Base-by-base conservation (phyloP, 441 rosid species). In the Omphalea diandra region DNA sequence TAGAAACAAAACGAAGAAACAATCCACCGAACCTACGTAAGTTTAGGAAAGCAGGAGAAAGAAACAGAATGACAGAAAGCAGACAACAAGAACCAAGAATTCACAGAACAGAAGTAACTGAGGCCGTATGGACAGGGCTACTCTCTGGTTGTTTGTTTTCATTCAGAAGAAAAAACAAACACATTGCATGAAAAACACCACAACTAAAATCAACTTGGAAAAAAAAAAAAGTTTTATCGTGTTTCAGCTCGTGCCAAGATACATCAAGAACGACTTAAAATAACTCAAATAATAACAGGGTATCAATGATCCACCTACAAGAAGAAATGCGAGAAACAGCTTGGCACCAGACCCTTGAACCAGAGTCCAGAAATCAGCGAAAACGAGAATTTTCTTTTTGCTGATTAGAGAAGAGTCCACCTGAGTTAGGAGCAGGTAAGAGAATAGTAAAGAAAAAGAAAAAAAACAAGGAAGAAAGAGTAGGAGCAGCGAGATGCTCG, bases 301-400 rank as follows among this genome's bases (percentile, higher is more conserved):
- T 72, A 75, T 66, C 77, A 61, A 67, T 77, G 67, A 66, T 80
- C 73, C 82, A 82, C 86, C 78, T 76, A 44, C 65, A 63, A 33
- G 53, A 59, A 60, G n/a, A n/a, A n/a, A 68, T 71, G 58, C 38
- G 69, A 65, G 65, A 68, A 62, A 58, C 11, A 17, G 63, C 47
- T 43, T 43, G 52, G 62, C 58, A 57, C 54, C 79, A 70, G 67
- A 74, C 68, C 67, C 73, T 63, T 63, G 66, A 75, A 77, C 65
- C 55, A 64, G 65, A 46, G 73, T 36, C 31, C 47, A 58, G 67
- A 75, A 65, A 41, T 54, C 35, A 46, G 49, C 33, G 35, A 22
- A 31, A 8, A 41, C n/a, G n/a, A n/a, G n/a, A n/a, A n/a, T n/a
- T n/a, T n/a, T n/a, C n/a, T n/a, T n/a, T n/a, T n/a, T n/a, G n/a